These are phyloP conservation scores for Telfairia occidentalis DNA, from an alignment of 331 rosid genomes.

Conservation along the genomic window DNA sequence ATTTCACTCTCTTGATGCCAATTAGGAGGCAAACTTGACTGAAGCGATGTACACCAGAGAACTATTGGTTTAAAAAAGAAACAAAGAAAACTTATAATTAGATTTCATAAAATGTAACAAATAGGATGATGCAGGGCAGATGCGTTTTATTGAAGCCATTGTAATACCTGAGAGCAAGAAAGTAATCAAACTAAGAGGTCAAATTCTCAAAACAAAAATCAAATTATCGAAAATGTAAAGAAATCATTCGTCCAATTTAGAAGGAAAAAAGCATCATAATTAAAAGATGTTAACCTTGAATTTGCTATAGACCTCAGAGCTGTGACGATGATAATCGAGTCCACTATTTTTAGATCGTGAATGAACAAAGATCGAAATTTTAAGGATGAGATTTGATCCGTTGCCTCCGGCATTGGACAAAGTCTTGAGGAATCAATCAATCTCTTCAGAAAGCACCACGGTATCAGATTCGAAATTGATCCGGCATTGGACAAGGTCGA, in stretches of 20 bases:
- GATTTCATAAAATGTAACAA: background rate
- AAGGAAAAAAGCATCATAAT: too few relatives aligned
- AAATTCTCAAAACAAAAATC: too few relatives aligned
- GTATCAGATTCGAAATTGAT: conserved; percentile 1
- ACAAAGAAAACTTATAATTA: conserved; percentile 3
- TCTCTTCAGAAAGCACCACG: conserved; percentile 23
- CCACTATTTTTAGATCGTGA: conserved; percentile 23
- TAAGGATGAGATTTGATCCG: background rate
- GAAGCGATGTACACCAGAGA: conserved; percentile 42
- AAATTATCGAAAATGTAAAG: too few relatives aligned
- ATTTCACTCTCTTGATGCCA: conserved; percentile 22
- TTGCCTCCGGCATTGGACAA: background rate
- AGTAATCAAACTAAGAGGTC: too few relatives aligned
- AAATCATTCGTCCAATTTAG: too few relatives aligned
- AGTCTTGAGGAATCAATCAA: conserved; percentile 30
- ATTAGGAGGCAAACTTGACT: conserved; percentile 32
- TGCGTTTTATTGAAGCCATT: too few relatives aligned
- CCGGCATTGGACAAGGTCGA: too few relatives aligned
- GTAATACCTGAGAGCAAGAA: too few relatives aligned
- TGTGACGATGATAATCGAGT: too few relatives aligned
- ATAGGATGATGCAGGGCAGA: too few relatives aligned
- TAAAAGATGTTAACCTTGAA: too few relatives aligned
- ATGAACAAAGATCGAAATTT: conserved; percentile 27
- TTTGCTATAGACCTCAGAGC: too few relatives aligned
- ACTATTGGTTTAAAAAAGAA: conserved; percentile 18